Evolutionary conservation across 805 yeast species (phyloP), one percentile per base, ranked within the genome.

Genomic region (Cyberlindnera veronae): DNA sequence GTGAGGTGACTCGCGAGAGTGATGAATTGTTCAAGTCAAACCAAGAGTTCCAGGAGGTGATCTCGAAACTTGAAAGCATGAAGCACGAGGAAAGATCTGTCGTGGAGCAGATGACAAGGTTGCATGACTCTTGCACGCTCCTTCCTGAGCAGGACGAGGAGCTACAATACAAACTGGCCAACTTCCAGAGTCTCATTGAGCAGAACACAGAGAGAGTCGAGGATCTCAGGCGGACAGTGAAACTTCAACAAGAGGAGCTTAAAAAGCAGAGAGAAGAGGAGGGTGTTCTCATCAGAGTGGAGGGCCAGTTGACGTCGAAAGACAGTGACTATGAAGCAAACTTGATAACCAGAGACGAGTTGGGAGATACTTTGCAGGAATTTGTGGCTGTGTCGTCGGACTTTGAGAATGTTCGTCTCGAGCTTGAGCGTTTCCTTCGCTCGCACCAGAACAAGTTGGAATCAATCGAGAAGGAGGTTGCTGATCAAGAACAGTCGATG

Each of bases 11-110:
- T n/a, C 59, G 61, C 28, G 76, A 81, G 49, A 72, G 87, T 3
- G 81, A 84, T 34, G 57, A 57, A 12, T 64, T 90, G 12, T 89
- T 88, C 61, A 76, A 77, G 35, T 71, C 86, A 1, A 86, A 87
- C 54, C 96, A 87, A 57, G 83, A 84, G 42, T 90, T 82, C 57
- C 95, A 88, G 56, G 71, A 79, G 44, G 76, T 79, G 1, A 57
- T 90, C 16, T 79, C 84, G 21, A 76, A 76, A 46, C 61, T 80
- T 17, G 86, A 83, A 29, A 77, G 75, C 36, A 56, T 84, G 32
- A 64, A 67, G 26, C 76, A 75, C 36, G 71, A 72, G 34, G 66
- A 68, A 42, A 54, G 54, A 9, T 67, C 77, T 2, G 57, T 77
- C 4, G 45, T 51, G 2, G 77, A 74, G 14, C 85, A 81, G 45